These are phyloP conservation scores for Tetrapisispora phaffii DNA, from an alignment of 805 yeast genomes.

Conservation along the genomic window DNA sequence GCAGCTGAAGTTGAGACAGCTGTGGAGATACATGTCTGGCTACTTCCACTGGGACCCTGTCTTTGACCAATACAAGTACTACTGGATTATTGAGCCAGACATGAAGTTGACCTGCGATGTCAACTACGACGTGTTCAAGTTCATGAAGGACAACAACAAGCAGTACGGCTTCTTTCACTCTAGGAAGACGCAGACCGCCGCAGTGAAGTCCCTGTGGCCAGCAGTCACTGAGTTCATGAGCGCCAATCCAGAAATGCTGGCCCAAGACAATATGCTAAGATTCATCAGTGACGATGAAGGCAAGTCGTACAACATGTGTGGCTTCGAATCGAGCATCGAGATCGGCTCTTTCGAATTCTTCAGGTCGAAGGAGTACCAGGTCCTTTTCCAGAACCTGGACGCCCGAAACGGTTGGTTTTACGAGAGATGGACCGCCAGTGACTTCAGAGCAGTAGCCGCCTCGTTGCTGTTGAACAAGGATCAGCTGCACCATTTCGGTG, in stretches of 20 bases:
- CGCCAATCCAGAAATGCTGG: constrained; percentile 45
- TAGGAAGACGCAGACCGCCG: constrained; percentile 62
- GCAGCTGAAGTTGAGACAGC: constrained; percentile 58
- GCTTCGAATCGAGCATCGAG: constrained; percentile 83
- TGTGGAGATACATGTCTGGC: constrained; percentile 72
- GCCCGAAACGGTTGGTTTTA: constrained; percentile 70
- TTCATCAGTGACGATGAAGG: constrained; percentile 36
- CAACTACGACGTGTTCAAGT: constrained; percentile 69
- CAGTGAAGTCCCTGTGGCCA: constrained; percentile 58
- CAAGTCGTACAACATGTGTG: constrained; percentile 49
- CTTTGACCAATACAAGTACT: constrained; percentile 52
- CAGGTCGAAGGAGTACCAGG: constrained; percentile 52
- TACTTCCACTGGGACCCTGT: constrained; percentile 54
- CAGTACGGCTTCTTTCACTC: constrained; percentile 64
- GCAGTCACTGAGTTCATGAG: constrained; percentile 51
- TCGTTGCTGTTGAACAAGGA: constrained; percentile 57
- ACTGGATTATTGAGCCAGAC: constrained; percentile 60
- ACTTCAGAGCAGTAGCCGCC: constrained; percentile 69
- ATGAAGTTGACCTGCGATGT: constrained; percentile 59
- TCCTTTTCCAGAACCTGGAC: constrained; percentile 55
- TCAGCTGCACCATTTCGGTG: constrained; percentile 74
- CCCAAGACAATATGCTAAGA: constrained; percentile 43
- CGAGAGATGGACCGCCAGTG: constrained; percentile 91
- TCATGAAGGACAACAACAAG: constrained; percentile 58
- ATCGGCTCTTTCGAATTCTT: constrained; percentile 76